These are phyloP conservation scores for Neolentinus lepideus DNA, from an alignment of 1,284 basidiomycete genomes.

Conservation along the genomic window DNA sequence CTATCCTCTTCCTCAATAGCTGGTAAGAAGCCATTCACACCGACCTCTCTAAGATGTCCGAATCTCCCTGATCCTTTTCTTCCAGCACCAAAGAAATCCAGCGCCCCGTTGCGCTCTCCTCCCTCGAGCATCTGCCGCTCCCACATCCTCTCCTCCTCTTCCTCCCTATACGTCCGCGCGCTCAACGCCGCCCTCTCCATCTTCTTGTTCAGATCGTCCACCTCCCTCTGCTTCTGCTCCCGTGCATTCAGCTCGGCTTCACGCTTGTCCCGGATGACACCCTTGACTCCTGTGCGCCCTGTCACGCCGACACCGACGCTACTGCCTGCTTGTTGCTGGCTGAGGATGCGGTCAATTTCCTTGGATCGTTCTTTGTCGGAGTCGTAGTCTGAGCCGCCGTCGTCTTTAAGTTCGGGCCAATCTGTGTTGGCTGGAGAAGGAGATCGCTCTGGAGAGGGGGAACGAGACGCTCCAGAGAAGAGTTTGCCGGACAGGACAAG, in stretches of 20 bases:
- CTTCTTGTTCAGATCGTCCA: conserved; percentile 39
- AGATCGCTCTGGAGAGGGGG: conserved; percentile 44
- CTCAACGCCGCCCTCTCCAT: conserved; percentile 59
- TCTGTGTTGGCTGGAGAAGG: conserved; percentile 26
- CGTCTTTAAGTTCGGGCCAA: conserved; percentile 27
- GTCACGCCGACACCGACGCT: conserved; percentile 73
- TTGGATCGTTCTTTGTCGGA: conserved; percentile 29
- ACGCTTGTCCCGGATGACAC: conserved; percentile 70
- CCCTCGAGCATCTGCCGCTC: conserved; percentile 28
- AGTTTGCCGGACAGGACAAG: conserved; percentile 74
- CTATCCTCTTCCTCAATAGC: conserved; percentile 71
- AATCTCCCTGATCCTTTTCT: conserved; percentile 47
- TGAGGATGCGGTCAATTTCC: conserved; percentile 8
- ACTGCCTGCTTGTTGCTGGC: conserved; percentile 19
- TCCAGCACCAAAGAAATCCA: conserved; percentile 28
- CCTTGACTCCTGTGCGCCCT: conserved; percentile 78
- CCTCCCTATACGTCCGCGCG: conserved; percentile 64
- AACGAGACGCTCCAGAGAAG: conserved; percentile 42
- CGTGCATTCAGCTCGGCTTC: conserved; percentile 54
- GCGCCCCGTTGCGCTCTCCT: conserved; percentile 17
- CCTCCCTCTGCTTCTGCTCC: conserved; percentile 39
- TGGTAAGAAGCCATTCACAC: conserved; percentile 61
- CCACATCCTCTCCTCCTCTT: conserved; percentile 49
- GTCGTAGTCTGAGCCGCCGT: conserved; percentile 38
- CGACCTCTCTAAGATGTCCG: conserved; percentile 79